Evolutionary conservation across 495 filamentous ascomycete species (phyloP).

Genomic region (Elaphomyces granulatus): DNA sequence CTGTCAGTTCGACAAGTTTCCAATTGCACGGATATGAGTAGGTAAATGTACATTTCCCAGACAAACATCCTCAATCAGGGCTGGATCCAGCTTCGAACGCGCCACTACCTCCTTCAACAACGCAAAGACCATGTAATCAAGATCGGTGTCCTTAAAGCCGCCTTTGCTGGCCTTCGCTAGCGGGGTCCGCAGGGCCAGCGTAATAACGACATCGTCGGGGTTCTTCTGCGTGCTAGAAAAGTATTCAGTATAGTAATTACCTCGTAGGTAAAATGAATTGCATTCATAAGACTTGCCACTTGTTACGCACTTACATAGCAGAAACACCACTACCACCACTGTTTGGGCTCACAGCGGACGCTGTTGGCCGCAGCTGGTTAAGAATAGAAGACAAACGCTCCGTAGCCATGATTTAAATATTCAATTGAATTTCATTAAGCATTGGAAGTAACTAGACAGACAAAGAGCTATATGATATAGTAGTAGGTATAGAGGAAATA

Average conservation of each 20-base stretch:
- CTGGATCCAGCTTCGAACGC: slow-evolving; percentile 64
- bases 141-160: slow-evolving; percentile 85
- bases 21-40: too few relatives aligned
- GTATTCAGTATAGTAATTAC: slow-evolving; percentile 6
- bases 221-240: slow-evolving; percentile 69
- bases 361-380: slow-evolving; percentile 64
- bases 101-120: slow-evolving; percentile 61
- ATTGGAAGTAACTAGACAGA: too few relatives aligned
- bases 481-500: too few relatives aligned
- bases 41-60: slow-evolving; percentile 63
- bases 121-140: slow-evolving; percentile 73
- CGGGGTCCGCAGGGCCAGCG: slow-evolving; percentile 63
- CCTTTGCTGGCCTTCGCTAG: slow-evolving; percentile 68
- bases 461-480: too few relatives aligned
- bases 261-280: background rate
- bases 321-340: slow-evolving; percentile 41
- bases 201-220: slow-evolving; percentile 92
- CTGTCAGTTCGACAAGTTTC: background rate
- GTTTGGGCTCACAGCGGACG: slow-evolving; percentile 39
- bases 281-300: slow-evolving; percentile 2
- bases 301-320: slow-evolving; percentile 72
- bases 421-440: too few relatives aligned
- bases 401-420: slow-evolving; percentile 79
- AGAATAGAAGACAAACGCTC: slow-evolving; percentile 78
- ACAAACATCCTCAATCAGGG: slow-evolving; percentile 80